Conservation (phyloP, 768 basidiomycete genomes). For the Boletus barrowsii region DNA sequence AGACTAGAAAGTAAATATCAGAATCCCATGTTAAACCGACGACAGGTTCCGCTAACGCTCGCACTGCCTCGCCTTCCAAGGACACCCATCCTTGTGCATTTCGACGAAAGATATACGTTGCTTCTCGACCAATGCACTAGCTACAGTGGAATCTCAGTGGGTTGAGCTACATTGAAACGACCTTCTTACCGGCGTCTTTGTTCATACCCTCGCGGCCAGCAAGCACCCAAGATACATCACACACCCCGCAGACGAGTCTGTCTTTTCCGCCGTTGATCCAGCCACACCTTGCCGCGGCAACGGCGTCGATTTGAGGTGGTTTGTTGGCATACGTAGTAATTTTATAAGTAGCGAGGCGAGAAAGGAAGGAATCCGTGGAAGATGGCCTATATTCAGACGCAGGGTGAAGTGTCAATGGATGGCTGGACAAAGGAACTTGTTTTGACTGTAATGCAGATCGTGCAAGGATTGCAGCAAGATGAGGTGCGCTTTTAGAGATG, state of each 20-base stretch:
- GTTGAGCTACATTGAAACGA: constrained; percentile 19
- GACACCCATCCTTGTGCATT: constrained; percentile 78
- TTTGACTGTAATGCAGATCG: constrained; percentile 55
- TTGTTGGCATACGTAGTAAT: constrained; percentile 80
- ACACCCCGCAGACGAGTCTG: constrained; percentile 69
- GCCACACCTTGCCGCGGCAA: constrained; percentile 77
- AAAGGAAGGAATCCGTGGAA: constrained; percentile 68
- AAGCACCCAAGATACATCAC: constrained; percentile 71
- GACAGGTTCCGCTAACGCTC: constrained; percentile 50
- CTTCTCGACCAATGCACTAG: constrained; percentile 68
- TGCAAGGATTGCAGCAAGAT: constrained; percentile 67
- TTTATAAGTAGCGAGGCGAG: constrained; percentile 74
- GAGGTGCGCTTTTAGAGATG: constrained; percentile 60
- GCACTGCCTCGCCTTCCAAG: constrained; percentile 80
- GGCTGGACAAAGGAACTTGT: constrained; percentile 49
- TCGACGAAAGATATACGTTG: constrained; percentile 64
- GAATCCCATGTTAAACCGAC: neutral
- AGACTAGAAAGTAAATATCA: constrained; percentile 36
- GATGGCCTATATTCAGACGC: constrained; percentile 74
- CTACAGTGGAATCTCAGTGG: constrained; percentile 36
- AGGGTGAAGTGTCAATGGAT: constrained; percentile 29
- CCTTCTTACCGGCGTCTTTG: constrained; percentile 70
- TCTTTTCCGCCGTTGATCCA: constrained; percentile 86
- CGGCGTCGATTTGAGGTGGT: constrained; percentile 68
- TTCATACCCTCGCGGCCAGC: constrained; percentile 67